phyloP scores from a whole-genome alignment of 1,284 basidiomycete species.

The Wolfiporia cocos region DNA sequence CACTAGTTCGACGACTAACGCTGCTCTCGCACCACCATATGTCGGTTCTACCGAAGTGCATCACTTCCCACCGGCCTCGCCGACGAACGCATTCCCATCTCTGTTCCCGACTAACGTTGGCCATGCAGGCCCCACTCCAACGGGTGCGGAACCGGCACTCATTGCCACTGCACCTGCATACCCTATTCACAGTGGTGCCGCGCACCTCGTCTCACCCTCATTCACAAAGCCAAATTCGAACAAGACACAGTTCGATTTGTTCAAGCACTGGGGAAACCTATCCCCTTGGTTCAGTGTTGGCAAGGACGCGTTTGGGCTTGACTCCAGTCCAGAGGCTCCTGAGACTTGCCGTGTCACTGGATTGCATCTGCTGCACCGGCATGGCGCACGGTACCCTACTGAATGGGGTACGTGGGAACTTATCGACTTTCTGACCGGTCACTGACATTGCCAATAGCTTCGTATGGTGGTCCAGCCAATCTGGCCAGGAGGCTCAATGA shows the following conservation, averaged over 20 bases:
- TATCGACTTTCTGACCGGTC: background rate
- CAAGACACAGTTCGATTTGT: slow-evolving; percentile 47
- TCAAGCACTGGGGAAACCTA: slow-evolving; percentile 79
- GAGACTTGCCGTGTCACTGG: slow-evolving; percentile 66
- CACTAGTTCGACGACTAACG: slow-evolving; percentile 1
- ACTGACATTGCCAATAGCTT: slow-evolving; percentile 30
- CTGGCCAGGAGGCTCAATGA: slow-evolving; percentile 55
- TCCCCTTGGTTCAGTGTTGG: slow-evolving; percentile 80
- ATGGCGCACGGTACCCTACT: slow-evolving; percentile 79
- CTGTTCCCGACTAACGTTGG: slow-evolving; percentile 75
- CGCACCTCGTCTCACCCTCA: slow-evolving; percentile 51
- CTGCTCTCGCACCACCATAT: slow-evolving; percentile 44
- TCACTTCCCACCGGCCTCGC: slow-evolving; percentile 63
- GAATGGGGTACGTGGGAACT: slow-evolving; percentile 44
- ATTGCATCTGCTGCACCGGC: slow-evolving; percentile 73
- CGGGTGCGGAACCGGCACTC: slow-evolving; percentile 76
- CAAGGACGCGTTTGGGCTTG: slow-evolving; percentile 63
- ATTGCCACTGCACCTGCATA: slow-evolving; percentile 74
- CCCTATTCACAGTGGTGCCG: slow-evolving; percentile 66
- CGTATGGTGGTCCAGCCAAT: slow-evolving; percentile 61
- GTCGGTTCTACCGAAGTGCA: slow-evolving; percentile 68
- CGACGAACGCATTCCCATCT: slow-evolving; percentile 63
- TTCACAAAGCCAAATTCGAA: slow-evolving; percentile 16
- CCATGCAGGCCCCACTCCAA: slow-evolving; percentile 78
- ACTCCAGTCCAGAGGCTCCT: slow-evolving; percentile 66